Evolutionary conservation across 345 rosid species (phyloP).

Genomic region (Citrus unshiu): DNA sequence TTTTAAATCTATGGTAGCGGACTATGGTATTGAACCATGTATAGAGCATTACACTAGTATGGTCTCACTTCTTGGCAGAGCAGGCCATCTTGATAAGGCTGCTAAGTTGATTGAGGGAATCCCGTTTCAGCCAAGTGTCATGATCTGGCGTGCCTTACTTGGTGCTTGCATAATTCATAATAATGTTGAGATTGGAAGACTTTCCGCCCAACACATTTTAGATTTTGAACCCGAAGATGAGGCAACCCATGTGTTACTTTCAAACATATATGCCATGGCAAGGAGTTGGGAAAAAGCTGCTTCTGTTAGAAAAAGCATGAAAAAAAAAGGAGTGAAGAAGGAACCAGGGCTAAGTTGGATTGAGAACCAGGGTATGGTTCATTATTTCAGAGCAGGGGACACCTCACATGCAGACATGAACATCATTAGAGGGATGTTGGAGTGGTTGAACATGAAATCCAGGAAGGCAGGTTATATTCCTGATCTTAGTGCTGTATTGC

Average conservation of each 20-base stretch:
- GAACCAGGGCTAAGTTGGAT: conserved; percentile 91
- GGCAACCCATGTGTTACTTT: conserved; percentile 64
- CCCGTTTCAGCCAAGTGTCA: conserved; percentile 60
- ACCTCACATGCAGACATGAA: conserved; percentile 66
- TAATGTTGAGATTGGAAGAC: conserved; percentile 56
- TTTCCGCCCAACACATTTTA: conserved; percentile 55
- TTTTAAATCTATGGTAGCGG: conserved; percentile 67
- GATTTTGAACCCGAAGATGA: conserved; percentile 73
- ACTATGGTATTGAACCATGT: conserved; percentile 66
- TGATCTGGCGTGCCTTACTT: conserved; percentile 86
- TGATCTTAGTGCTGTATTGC: conserved; percentile 46
- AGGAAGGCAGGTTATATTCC: conserved; percentile 63
- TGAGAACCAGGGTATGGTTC: conserved; percentile 59
- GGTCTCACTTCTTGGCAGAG: conserved; percentile 79
- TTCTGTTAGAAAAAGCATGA: conserved; percentile 68
- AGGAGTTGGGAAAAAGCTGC: conserved; percentile 64
- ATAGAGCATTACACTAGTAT: conserved; percentile 80
- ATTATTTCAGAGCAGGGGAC: conserved; percentile 66
- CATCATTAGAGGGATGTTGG: conserved; percentile 69
- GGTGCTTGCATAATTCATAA: conserved; percentile 75
- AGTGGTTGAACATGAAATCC: conserved; percentile 77
- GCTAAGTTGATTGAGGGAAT: conserved; percentile 61
- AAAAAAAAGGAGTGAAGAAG: conserved; percentile 64
- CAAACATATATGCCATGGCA: conserved; percentile 73
- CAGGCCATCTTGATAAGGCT: conserved; percentile 70